These are phyloP conservation scores for Davidsoniella virescens DNA, from an alignment of 2,329 filamentous ascomycete genomes.

Conservation along the genomic window DNA sequence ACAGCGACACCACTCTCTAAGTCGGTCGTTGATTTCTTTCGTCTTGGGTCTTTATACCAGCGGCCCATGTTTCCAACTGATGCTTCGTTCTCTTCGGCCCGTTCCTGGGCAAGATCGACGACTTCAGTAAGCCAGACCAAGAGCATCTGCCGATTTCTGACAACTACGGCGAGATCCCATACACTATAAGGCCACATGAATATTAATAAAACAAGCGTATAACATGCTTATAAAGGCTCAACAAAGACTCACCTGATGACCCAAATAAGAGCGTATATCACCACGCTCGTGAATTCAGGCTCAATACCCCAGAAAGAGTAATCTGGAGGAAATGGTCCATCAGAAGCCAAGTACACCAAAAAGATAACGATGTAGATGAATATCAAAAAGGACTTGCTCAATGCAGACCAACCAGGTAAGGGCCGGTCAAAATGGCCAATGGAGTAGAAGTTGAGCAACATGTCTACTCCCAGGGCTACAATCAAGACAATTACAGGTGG, in stretches of 20 bases:
- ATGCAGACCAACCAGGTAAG: constrained; percentile 21
- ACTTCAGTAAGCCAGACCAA: constrained; percentile 6
- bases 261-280: constrained; percentile 24
- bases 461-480: constrained; percentile 20
- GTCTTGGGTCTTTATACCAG: constrained; percentile 2
- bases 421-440: constrained; percentile 19
- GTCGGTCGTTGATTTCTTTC: background rate
- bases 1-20: background rate
- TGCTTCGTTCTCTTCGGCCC: background rate
- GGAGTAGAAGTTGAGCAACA: constrained; percentile 22
- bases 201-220: background rate
- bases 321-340: constrained; percentile 22
- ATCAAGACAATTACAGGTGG: constrained; percentile 20
- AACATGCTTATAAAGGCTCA: background rate
- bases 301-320: constrained; percentile 24
- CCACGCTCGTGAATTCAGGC: constrained; percentile 17
- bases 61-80: background rate
- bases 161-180: constrained; percentile 13
- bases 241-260: constrained; percentile 19
- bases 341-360: constrained; percentile 21
- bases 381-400: constrained; percentile 20
- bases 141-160: constrained; percentile 10
- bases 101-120: background rate
- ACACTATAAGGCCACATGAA: constrained; percentile 1
- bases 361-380: constrained; percentile 22